Conservation (phyloP, 148 eudicot species). For the Agrostemma githago region DNA sequence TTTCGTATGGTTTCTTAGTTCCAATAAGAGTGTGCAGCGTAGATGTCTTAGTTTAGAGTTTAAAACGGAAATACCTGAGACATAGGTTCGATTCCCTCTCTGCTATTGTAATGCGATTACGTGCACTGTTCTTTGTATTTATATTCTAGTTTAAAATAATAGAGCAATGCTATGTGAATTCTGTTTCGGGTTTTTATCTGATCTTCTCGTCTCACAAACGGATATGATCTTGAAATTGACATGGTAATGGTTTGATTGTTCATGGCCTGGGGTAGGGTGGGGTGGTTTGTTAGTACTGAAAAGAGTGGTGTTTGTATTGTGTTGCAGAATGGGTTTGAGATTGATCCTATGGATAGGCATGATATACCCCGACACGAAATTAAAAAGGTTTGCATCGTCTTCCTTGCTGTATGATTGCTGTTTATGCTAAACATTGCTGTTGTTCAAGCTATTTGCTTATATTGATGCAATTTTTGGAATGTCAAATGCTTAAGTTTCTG, state of each 20-base stretch:
- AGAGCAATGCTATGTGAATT: no score
- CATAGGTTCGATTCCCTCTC: no score
- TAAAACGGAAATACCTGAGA: no score
- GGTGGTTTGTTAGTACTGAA: constrained; percentile 2
- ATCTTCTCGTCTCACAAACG: no score
- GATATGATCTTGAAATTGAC: no score
- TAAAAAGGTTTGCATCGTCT: constrained; percentile 40
- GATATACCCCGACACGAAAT: constrained; percentile 65
- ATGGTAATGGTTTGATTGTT: background rate
- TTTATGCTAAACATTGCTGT: background rate
- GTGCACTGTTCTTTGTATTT: no score
- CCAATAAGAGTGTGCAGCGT: background rate
- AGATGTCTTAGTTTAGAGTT: no score
- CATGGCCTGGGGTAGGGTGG: background rate
- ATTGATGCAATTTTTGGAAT: background rate
- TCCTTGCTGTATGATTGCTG: background rate
- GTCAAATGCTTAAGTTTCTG: no score
- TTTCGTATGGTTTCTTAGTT: background rate
- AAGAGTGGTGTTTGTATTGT: background rate
- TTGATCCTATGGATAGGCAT: constrained; percentile 50
- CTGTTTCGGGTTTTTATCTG: no score
- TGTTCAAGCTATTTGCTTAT: background rate
- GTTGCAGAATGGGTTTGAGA: constrained; percentile 59
- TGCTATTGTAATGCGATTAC: no score
- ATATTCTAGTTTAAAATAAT: no score